Evolutionary conservation across 116 monocot genomes (phyloP), one percentile per base, ranked within the genome.

Genomic region (Dioscorea cayenensis): DNA sequence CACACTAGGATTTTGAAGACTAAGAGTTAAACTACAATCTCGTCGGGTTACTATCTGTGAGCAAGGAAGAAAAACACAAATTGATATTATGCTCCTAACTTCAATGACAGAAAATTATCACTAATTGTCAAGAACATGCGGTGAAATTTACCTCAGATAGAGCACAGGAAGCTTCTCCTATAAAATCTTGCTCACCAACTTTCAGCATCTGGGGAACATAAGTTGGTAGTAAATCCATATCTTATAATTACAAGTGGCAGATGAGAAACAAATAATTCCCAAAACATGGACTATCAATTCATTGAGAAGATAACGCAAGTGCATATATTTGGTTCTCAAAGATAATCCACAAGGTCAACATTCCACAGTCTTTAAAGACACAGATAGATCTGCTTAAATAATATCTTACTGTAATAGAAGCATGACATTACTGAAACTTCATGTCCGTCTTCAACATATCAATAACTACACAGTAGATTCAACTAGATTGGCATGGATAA

Each of bases 131-230:
- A 38, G 52, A 52, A 4, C 36, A 22, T 35, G 32, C 32, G 17
- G 13, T 29, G 28, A 65, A 72, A 63, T 50, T 70, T 74, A 91
- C 91, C 91, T 91, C 87, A 55, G 87, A 87, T n/a, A 91, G 70
- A 68, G 63, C 68, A 69, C 91, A 91, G 67, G 66, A 77, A 74
- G 91, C 85, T 75, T 87, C 83, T 52, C 91, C 91, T 51, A 91
- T 65, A 81, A 77, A 91, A 65, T 91, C 83, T 83, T 91, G 90
- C 38, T 84, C 80, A 49, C 78, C 66, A 69, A 91, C 78, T n/a
- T 84, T 84, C 77, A 91, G 58, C 37, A n/a, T 76, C 90, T 91
- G 80, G 55, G 68, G 68, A 38, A 35, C 16, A 62, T 64, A 27
- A 79, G 58, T 58, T 58, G 38, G 38, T 38, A 38, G 38, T 38